Evolutionary conservation across 495 filamentous ascomycete species (phyloP), one percentile per base, ranked within the genome.

Genomic region (Penicillium simplicissimum): DNA sequence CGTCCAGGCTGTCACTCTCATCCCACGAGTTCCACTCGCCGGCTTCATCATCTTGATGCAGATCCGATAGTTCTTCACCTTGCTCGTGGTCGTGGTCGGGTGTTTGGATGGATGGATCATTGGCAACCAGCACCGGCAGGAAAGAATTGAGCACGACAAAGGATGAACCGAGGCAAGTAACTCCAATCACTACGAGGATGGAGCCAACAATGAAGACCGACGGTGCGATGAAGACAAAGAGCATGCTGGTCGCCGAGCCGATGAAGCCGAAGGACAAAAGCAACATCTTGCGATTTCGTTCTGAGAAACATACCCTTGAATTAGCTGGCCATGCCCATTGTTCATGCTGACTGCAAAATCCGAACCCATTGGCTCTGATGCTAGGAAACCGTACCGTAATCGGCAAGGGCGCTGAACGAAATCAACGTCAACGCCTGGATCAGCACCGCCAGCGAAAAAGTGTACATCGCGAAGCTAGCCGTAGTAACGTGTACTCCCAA

Each of bases 221-320:
- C 5, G 90, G 85, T 4, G 82, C 82, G 52, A 96, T 81, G 47
- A 90, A 84, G 35, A 96, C 81, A 70, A 96, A 97, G 3, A 89
- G 79, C 92, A 97, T 97, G 42, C 89, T 92, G 37, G 85, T 84
- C 13, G 84, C 75, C 55, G 90, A 86, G 8, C 93, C 93, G n/a
- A 85, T 74, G 74, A 91, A 89, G 33, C 88, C 93, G 67, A 96
- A 96, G 1, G 74, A 74, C 13, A 97, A 76, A 8, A 97, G 81
- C 4, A 97, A 80, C 14, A 85, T 86, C 75, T 96, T 97, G 56
- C 81, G 70, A 64, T 83, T 79, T 19, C 67, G 74, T 52, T 74
- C 77, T 80, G 37, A 19, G 14, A 21, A 21, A 49, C 13, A 35
- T 40, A 34, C 54, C 31, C 52, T 60, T 51, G 66, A 54, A 28